These are phyloP conservation scores for Lotmaria passim DNA, from an alignment of 208 protist species.

Conservation along the genomic window DNA sequence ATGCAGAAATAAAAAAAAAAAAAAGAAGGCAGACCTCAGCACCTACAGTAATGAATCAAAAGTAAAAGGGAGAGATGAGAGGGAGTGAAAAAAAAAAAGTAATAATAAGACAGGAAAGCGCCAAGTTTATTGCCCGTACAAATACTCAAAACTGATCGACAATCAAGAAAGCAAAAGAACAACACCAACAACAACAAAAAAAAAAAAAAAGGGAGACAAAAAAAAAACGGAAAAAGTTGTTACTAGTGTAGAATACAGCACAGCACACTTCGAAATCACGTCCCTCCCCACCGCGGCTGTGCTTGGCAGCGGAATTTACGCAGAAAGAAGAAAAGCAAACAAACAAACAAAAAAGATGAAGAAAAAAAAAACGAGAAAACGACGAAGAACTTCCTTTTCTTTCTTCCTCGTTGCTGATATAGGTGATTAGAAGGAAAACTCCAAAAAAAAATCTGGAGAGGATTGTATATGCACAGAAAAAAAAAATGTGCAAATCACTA, in stretches of 20 bases:
- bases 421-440: constrained; percentile 8
- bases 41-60: no score
- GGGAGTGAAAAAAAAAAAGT: background rate
- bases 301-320: no score
- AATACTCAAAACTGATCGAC: background rate
- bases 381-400: no score
- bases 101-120: no score
- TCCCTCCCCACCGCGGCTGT: no score
- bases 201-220: constrained; percentile 9
- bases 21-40: background rate
- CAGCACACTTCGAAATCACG: no score
- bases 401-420: no score
- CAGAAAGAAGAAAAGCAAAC: background rate
- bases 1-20: background rate
- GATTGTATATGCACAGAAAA: background rate
- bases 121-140: no score
- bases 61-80: no score
- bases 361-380: background rate
- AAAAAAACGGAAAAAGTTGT: constrained; percentile 6
- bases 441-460: background rate
- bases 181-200: background rate
- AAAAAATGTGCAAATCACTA: no score
- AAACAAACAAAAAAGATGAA: background rate
- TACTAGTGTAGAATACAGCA: no score
- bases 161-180: background rate